A percentile compares a stretch with the other conserved stretches of the same genome.
Conservation (phyloP, 2,329 filamentous ascomycete genomes). For the Ceratocystis diversiconidia region DNA sequence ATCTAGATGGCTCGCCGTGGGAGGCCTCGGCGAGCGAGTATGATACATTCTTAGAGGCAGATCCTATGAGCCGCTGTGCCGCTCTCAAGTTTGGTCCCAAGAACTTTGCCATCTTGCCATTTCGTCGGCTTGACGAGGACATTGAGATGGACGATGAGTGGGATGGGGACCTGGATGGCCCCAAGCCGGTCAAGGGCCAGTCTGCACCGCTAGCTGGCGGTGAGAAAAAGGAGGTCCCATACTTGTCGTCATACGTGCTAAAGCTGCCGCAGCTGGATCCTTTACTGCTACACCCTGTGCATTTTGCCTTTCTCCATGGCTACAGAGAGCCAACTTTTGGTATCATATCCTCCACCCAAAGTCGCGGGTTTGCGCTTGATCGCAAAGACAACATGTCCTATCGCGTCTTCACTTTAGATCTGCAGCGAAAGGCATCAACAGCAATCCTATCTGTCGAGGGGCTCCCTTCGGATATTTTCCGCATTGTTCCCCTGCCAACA, state of each 20-base stretch:
- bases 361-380: slow-evolving; percentile 63
- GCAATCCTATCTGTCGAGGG: slow-evolving; percentile 75
- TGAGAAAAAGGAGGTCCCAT: slow-evolving; percentile 45
- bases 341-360: slow-evolving; percentile 65
- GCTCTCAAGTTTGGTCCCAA: slow-evolving; percentile 82
- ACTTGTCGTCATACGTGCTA: slow-evolving; percentile 84
- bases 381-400: slow-evolving; percentile 78
- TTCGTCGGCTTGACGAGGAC: slow-evolving; percentile 73
- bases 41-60: slow-evolving; percentile 69
- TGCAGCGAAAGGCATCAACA: slow-evolving; percentile 86
- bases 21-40: slow-evolving; percentile 59
- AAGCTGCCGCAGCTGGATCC: slow-evolving; percentile 81
- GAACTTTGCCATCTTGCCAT: slow-evolving; percentile 85
- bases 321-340: slow-evolving; percentile 97
- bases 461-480: slow-evolving; percentile 75
- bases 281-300: slow-evolving; percentile 71
- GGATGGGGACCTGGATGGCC: slow-evolving; percentile 67
- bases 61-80: slow-evolving; percentile 84
- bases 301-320: slow-evolving; percentile 86
- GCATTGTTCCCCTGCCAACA: slow-evolving; percentile 65
- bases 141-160: slow-evolving; percentile 74
- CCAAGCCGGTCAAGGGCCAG: slow-evolving; percentile 38
- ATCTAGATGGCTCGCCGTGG: slow-evolving; percentile 71
- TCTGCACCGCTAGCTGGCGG: slow-evolving; percentile 24
- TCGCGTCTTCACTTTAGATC: slow-evolving; percentile 86